Percentiles rank a stretch among this genome's conserved stretches.
Conservation (phyloP, 257 asterid species). For the Solanum corneliomulleri region DNA sequence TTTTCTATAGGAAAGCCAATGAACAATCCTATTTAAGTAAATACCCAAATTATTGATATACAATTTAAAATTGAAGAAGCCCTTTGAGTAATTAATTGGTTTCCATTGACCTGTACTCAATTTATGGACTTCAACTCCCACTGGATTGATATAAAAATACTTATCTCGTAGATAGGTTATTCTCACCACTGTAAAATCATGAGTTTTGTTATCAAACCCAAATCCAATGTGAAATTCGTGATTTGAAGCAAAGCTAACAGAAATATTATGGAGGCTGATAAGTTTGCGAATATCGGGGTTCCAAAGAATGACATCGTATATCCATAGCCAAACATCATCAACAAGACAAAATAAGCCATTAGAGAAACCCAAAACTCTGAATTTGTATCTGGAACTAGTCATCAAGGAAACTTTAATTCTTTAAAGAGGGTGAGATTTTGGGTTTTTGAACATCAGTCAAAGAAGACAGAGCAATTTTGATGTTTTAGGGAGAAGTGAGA, state of each 20-base stretch:
- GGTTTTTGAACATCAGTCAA: background rate
- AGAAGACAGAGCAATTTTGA: background rate
- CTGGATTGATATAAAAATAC: constrained; percentile 9
- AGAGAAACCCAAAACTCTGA: constrained; percentile 4
- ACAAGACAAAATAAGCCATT: constrained; percentile 4
- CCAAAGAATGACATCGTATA: background rate
- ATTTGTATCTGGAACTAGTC: background rate
- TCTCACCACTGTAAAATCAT: constrained; percentile 27
- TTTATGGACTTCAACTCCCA: constrained; percentile 15
- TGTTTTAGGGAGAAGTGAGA: background rate
- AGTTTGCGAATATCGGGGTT: background rate
- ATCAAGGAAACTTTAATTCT: constrained; percentile 6
- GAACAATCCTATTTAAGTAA: constrained; percentile 13
- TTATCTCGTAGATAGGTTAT: constrained; percentile 4
- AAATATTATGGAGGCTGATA: background rate
- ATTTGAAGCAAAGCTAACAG: background rate
- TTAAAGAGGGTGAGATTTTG: background rate
- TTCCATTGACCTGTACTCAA: constrained; percentile 12
- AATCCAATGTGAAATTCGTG: constrained; percentile 5
- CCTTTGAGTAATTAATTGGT: background rate
- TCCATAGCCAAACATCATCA: background rate
- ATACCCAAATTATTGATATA: constrained; percentile 10
- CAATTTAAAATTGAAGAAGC: constrained; percentile 6
- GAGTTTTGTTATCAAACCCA: constrained; percentile 10
- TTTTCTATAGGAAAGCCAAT: constrained; percentile 17